Base-by-base conservation (phyloP, 2,329 filamentous ascomycete species). In the Fusarium solani-melongenae region DNA sequence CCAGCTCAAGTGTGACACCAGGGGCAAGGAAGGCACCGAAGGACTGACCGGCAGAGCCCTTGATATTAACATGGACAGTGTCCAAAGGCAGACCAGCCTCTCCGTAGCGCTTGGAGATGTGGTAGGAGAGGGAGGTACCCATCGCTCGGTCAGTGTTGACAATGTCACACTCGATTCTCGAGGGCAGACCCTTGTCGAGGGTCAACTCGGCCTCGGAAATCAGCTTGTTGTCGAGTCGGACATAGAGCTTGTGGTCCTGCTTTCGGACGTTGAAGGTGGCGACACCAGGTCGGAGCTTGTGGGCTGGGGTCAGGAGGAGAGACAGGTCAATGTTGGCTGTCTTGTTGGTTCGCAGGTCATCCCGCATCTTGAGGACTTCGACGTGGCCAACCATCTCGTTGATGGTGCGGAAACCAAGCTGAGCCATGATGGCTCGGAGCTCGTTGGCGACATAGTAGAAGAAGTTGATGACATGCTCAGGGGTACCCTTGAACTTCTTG, bases 361-460 rank as follows among this genome's bases (percentile, higher is more conserved):
- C 95, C 36, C 94, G 92, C 76, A 97, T 92, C 84, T 91, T 93
- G 59, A 98, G 88, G 41, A 93, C 89, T 83, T 98, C 96, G 27
- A 94, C 96, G 75, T 93, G 94, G 22, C 96, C 96, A 79, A 98
- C 94, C 96, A 98, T 98, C 83, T 98, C 96, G 81, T 98, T 98
- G 82, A 98, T 93, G 69, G 94, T 97, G 74, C 96, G 92, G 90
- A 97, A 94, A 76, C 96, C 96, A 78, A 98, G 91, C 84, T 93
- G 94, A 59, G 96, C 95, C 96, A 98, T 98, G 84, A 98, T 97
- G 38, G 95, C 94, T 81, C 96, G 92, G 67, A 98, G 90, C 86
- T 98, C 96, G 80, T 98, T 98, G 76, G 96, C 93, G 61, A 98
- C 89, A 80, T 98, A 98, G 86, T 98, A 98, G 86, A 98, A 98